Percentiles rank a stretch among this genome's conserved stretches.
phyloP scores from a whole-genome alignment of 257 asterid species.

The Solanum megistacrolobum region DNA sequence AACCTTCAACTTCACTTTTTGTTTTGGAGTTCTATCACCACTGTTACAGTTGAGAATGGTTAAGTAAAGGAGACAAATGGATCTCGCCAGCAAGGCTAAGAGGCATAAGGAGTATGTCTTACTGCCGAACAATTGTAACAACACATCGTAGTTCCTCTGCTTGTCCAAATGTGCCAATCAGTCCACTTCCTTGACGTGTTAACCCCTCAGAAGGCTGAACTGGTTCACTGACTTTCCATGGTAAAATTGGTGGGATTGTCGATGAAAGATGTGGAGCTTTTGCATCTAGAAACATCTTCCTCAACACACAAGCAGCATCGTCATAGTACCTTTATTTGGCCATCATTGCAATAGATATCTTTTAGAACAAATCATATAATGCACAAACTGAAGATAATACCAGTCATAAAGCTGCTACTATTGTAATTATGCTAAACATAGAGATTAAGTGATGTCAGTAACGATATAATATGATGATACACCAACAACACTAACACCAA shows the following conservation, averaged over 20 bases:
- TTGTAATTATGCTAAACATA: background rate
- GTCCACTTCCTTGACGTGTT: slow-evolving; percentile 94
- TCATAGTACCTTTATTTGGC: slow-evolving; percentile 64
- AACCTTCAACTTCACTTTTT: slow-evolving; percentile 94
- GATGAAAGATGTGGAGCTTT: slow-evolving; percentile 97
- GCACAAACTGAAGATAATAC: background rate
- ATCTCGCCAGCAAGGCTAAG: background rate
- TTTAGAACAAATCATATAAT: background rate
- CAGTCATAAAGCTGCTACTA: background rate
- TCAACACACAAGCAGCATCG: slow-evolving; percentile 90
- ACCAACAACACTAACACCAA: background rate
- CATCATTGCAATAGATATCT: background rate
- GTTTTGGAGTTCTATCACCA: slow-evolving; percentile 99
- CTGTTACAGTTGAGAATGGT: slow-evolving; percentile 30
- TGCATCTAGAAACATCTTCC: slow-evolving; percentile 93
- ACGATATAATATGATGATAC: background rate
- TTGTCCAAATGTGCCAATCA: slow-evolving; percentile 83
- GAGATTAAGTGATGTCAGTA: background rate
- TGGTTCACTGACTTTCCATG: slow-evolving; percentile 90
- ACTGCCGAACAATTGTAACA: slow-evolving; percentile 90
- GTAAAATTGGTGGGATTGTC: slow-evolving; percentile 72
- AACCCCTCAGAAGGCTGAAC: slow-evolving; percentile 77
- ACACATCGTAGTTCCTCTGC: slow-evolving; percentile 97
- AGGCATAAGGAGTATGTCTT: slow-evolving; percentile 20
- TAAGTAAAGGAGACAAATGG: slow-evolving; percentile 3